These are phyloP conservation scores for Letharia lupina DNA, from an alignment of 495 filamentous ascomycete genomes.

Conservation along the genomic window DNA sequence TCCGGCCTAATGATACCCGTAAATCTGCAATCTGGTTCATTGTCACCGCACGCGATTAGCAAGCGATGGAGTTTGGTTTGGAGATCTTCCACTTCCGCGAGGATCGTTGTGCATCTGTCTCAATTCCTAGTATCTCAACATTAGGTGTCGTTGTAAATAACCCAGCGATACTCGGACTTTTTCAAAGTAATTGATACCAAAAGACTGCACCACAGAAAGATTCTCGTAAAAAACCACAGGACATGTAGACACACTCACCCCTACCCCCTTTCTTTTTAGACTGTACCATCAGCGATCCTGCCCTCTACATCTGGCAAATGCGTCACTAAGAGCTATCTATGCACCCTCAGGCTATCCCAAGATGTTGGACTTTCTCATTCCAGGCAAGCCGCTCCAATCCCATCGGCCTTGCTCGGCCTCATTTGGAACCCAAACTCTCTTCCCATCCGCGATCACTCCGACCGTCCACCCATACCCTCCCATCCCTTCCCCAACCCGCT, in stretches of 20 bases:
- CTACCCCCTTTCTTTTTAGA: neutral
- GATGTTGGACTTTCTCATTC: neutral
- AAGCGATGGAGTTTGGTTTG: slow-evolving; percentile 18
- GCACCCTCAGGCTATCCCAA: neutral
- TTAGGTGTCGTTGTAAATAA: neutral
- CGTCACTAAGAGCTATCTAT: neutral
- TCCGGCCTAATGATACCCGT: slow-evolving; percentile 8
- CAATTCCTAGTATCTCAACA: neutral
- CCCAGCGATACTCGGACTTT: neutral
- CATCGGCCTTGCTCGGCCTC: neutral
- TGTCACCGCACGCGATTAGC: slow-evolving; percentile 6
- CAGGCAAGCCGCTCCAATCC: neutral
- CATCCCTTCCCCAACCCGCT: neutral
- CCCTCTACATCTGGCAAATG: neutral
- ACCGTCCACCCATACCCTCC: neutral
- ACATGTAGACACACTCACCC: neutral
- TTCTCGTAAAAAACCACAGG: neutral
- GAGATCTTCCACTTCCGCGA: neutral
- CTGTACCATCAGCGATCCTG: neutral
- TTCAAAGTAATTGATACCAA: neutral
- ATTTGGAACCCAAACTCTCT: neutral
- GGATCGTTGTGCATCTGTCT: neutral
- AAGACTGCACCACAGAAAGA: neutral
- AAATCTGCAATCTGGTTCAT: neutral
- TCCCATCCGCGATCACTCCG: neutral